Percentiles rank a stretch among this genome's conserved stretches.
These are phyloP conservation scores for Schrenkiella parvula DNA, from an alignment of 345 rosid species.

Conservation along the genomic window DNA sequence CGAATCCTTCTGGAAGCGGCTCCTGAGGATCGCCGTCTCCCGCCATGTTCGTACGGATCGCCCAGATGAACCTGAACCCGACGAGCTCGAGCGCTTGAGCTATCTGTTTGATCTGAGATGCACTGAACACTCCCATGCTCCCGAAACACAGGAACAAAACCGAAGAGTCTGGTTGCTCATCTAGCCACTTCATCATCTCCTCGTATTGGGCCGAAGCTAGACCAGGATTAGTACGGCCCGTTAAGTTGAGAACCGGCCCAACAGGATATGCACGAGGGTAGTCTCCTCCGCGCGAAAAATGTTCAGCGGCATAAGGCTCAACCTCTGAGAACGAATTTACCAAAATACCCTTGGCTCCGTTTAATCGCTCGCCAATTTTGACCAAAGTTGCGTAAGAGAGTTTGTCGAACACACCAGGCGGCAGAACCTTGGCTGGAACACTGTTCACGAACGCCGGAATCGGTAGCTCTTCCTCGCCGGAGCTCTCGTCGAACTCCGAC, in stretches of 20 bases:
- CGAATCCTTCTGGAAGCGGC: conserved; percentile 47
- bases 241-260: conserved; percentile 47
- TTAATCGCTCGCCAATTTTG: conserved; percentile 15
- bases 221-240: conserved; percentile 8
- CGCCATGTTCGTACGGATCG: conserved; percentile 22
- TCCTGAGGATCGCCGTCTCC: conserved; percentile 32
- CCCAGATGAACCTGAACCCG: conserved; percentile 49
- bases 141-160: conserved; percentile 69
- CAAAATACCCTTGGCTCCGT: conserved; percentile 36
- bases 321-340: conserved; percentile 40
- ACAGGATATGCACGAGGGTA: conserved; percentile 36
- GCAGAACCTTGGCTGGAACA: conserved; percentile 37
- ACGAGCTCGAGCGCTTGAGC: conserved; percentile 45
- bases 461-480: conserved; percentile 23
- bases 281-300: conserved; percentile 1
- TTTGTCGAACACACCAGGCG: conserved; percentile 16
- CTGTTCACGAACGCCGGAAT: conserved; percentile 33
- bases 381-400: background rate
- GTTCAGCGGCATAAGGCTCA: conserved; percentile 29
- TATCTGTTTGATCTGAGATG: conserved; percentile 44
- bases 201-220: background rate
- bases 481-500: background rate
- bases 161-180: conserved; percentile 41
- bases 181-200: conserved; percentile 45
- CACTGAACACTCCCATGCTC: conserved; percentile 51